phyloP scores from a whole-genome alignment of 495 filamentous ascomycete species.

The Mytilinidion resinicola region DNA sequence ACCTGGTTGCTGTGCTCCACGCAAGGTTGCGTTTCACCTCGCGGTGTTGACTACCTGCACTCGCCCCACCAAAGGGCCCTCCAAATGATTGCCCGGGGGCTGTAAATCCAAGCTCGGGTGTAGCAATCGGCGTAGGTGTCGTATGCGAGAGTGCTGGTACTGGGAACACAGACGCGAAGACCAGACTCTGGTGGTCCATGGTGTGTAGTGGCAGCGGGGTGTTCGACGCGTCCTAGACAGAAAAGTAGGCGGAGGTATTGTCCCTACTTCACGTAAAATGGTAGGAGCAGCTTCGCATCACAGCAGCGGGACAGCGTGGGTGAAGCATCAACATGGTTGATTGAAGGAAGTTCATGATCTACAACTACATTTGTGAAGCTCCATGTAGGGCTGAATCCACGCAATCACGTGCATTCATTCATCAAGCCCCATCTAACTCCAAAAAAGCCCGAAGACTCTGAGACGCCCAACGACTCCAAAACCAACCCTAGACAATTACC shows the following conservation, averaged over 20 bases:
- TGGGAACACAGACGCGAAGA: constrained; percentile 32
- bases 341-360: background rate
- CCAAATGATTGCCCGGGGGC: constrained; percentile 33
- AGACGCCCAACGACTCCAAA: too few relatives aligned
- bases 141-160: constrained; percentile 29
- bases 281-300: too few relatives aligned
- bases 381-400: background rate
- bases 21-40: constrained; percentile 29
- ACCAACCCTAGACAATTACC: too few relatives aligned
- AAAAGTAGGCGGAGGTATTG: too few relatives aligned
- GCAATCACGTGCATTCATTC: background rate
- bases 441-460: too few relatives aligned
- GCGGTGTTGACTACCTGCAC: constrained; percentile 10
- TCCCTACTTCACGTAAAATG: too few relatives aligned
- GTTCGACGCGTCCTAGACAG: too few relatives aligned
- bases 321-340: background rate
- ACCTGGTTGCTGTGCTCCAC: constrained; percentile 37
- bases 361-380: constrained; percentile 3
- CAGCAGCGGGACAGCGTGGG: background rate
- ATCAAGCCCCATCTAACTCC: too few relatives aligned
- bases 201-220: background rate
- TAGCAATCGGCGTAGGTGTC: constrained; percentile 35
- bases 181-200: constrained; percentile 21
- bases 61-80: constrained; percentile 16
- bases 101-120: constrained; percentile 32